Base-by-base conservation (phyloP, 1,139 yeast species). In the Yamadazyma sp. region DNA sequence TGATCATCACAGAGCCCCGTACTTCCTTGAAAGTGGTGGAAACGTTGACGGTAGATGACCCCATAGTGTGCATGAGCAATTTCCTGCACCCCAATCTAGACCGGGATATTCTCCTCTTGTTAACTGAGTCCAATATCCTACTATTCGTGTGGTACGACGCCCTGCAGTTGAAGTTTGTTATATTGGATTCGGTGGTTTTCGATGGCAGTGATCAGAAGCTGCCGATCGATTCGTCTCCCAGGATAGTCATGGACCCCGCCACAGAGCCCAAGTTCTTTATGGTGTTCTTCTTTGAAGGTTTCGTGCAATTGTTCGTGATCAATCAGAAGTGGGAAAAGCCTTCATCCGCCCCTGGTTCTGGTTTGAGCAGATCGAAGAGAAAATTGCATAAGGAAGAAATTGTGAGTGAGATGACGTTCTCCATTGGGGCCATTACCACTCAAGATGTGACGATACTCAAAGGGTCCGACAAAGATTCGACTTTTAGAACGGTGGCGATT, bases 351-450 rank as follows among this genome's bases (percentile, higher is more conserved):
- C 23, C 34, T 18, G 31, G 33, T 10, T 25, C 39, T 17, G 18
- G 29, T n/a, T n/a, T n/a, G n/a, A n/a, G n/a, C n/a, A 36, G 38
- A 18, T 11, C 32, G 11, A 49, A 50, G 25, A 23, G 53, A 22
- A 47, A 45, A 24, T 29, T 43, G 3, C 38, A 41, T 30, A 28
- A 34, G 10, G 36, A 27, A 17, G 49, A 50, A 5, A 23, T 50
- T 11, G 43, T 49, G 46, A 44, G 46, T 2, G 34, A 48, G 7
- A 42, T 43, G 8, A 43, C 61, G 1, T 29, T 50, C 8, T 41
- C 60, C 2, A 49, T 67, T 5, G 75, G 75, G 1, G 57, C 56
- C 14, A 48, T 67, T 10, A 56, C 55, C 10, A 55, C 68, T 0
- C 53, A 55, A 36, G 59, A 59, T 40, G 48, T 67, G 39, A 35